These are phyloP conservation scores for Tetrapisispora namnaoensis DNA, from an alignment of 805 yeast species.

Conservation along the genomic window DNA sequence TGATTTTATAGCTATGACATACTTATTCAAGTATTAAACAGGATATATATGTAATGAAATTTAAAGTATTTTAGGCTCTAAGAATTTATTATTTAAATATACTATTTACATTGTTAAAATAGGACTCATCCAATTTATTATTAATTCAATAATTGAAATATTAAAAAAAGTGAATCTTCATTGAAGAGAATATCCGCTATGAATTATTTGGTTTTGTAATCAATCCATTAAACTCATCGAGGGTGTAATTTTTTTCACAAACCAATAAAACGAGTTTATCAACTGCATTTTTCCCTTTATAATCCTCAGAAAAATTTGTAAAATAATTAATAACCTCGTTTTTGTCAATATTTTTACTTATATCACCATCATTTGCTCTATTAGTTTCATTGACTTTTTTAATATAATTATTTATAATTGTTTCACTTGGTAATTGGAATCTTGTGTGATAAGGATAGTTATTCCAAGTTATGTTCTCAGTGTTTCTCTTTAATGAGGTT, in stretches of 20 bases:
- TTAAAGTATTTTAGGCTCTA: no score
- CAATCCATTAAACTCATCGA: background rate
- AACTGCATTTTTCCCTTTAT: slow-evolving; percentile 21
- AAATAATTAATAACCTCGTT: slow-evolving; percentile 61
- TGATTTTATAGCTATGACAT: no score
- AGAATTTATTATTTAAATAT: background rate
- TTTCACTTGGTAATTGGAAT: slow-evolving; percentile 73
- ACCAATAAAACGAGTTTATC: slow-evolving; percentile 15
- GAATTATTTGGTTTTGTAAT: background rate
- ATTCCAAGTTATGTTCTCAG: slow-evolving; percentile 31
- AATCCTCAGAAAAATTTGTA: slow-evolving; percentile 13
- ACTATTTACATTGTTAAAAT: slow-evolving; percentile 1
- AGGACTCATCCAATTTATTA: background rate
- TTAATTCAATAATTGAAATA: background rate
- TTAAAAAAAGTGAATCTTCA: background rate
- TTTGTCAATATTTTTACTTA: slow-evolving; percentile 45
- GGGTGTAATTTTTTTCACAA: background rate
- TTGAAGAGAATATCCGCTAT: background rate
- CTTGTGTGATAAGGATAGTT: slow-evolving; percentile 33
- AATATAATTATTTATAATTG: slow-evolving; percentile 53
- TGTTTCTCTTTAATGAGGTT: slow-evolving; percentile 22
- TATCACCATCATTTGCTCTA: slow-evolving; percentile 40
- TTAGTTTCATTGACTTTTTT: slow-evolving; percentile 34
- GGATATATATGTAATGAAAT: no score
- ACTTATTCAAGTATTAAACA: no score